Evolutionary conservation across 495 filamentous ascomycete genomes (phyloP), one percentile per base, ranked within the genome.

Genomic region (Annulohypoxylon maeteangense): DNA sequence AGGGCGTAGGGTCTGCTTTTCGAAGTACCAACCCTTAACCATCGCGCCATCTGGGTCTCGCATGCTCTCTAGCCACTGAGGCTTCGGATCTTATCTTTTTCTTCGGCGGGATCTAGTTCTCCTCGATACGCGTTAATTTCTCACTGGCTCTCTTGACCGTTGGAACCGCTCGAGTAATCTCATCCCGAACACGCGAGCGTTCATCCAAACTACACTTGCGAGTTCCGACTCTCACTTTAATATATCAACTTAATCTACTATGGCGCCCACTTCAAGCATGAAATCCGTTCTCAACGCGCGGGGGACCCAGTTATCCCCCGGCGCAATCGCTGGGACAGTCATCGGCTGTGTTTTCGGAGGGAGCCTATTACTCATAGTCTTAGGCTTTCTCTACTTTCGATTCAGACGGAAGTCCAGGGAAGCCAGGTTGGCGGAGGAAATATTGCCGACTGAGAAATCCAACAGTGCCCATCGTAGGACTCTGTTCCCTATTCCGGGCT

Each of bases 371-470:
- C 55, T 76, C 59, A 63, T 78, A 65, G 45, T 78, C 56, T 14
- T 76, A n/a, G 75, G 75, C 38, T 78, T 78, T 68, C 60, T 78
- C 18, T 78, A 76, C 74, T 78, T 78, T 27, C 74, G 75, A 29
- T 70, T 74, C 44, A 74, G 68, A 58, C 68, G 75, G 53, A 72
- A 55, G 27, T 65, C 44, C 38, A 76, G 44, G 45, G 56, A 72
- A 44, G 68, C 68, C 38, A 62, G 42, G 58, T 5, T 44, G 5
- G 65, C 47, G 38, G 68, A 57, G 47, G 73, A 67, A 31, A 59
- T 65, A 42, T 55, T 72, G 14, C 67, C 66, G 48, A 64, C 55
- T 29, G 47, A 63, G 51, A 70, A 73, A 27, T 56, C 69, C 7
- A 47, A 47, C 11, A 36, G 29, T 16, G 14, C 44, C 61, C 74